Evolutionary conservation across 139 green algal species (phyloP).

Genomic region (Tetradesmus obliquus): DNA sequence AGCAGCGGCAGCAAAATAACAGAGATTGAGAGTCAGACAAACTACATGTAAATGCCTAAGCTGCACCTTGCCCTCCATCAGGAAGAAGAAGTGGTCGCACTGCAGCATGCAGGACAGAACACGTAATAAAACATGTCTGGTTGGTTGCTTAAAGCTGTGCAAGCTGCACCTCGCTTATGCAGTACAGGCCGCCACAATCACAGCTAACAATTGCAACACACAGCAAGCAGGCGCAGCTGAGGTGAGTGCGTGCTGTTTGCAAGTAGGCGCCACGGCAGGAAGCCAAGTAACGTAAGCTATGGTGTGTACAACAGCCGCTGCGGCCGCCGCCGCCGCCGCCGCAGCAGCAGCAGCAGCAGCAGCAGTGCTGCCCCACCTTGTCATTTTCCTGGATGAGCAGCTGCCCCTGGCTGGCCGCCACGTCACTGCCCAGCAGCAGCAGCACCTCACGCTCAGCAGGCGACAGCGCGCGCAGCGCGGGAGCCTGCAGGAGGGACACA

Average conservation of each 20-base stretch:
- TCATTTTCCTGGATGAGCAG: slow-evolving; percentile 51
- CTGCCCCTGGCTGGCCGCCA: not conserved
- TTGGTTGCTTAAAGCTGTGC: not conserved
- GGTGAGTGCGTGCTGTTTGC: not conserved
- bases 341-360: not conserved
- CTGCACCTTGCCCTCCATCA: slow-evolving; percentile 50
- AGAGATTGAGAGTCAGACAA: too few species aligned
- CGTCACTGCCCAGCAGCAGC: slow-evolving; percentile 50
- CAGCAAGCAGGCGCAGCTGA: not conserved
- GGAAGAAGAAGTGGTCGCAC: slow-evolving; percentile 50
- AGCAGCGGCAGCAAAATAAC: not conserved
- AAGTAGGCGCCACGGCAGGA: too few species aligned
- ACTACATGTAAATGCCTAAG: slow-evolving; percentile 2
- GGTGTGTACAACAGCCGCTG: too few species aligned
- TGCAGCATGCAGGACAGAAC: not conserved
- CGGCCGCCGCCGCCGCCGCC: too few species aligned
- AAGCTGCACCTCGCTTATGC: not conserved
- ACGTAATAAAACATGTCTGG: not conserved
- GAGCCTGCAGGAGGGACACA: not conserved
- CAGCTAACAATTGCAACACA: too few species aligned
- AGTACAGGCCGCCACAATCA: too few species aligned
- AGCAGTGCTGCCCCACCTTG: not conserved
- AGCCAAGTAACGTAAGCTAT: too few species aligned
- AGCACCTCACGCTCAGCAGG: slow-evolving; percentile 53
- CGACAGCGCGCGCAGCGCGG: slow-evolving; percentile 30